Percentiles rank a stretch among this genome's conserved stretches.
phyloP scores from a whole-genome alignment of 768 basidiomycete genomes.

The Leucocoprinus sp. region DNA sequence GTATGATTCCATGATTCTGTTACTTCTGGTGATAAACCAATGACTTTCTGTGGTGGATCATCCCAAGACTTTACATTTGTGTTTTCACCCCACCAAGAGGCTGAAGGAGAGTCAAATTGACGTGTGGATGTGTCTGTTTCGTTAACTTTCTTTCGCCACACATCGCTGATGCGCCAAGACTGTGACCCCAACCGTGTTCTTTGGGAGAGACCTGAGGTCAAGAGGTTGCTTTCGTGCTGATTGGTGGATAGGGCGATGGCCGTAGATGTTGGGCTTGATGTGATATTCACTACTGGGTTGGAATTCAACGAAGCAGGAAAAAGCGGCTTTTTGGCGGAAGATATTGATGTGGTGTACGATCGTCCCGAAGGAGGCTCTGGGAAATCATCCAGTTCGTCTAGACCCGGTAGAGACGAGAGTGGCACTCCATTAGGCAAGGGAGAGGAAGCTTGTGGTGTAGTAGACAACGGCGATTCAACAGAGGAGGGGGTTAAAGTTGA shows the following conservation, averaged over 20 bases:
- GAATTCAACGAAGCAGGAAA: not conserved
- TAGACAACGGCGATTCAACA: not conserved
- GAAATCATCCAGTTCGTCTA: constrained; percentile 1
- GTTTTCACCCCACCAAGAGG: constrained; percentile 13
- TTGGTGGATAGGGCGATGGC: not conserved
- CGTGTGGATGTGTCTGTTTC: constrained; percentile 1
- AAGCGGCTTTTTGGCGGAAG: not conserved
- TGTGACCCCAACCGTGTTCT: constrained; percentile 2
- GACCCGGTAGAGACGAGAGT: constrained; percentile 2
- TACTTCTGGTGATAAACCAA: constrained; percentile 9
- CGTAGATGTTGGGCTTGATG: constrained; percentile 8
- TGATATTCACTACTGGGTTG: constrained; percentile 1
- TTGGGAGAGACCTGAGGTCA: not conserved
- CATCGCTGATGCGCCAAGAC: not conserved
- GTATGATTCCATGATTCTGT: constrained; percentile 11
- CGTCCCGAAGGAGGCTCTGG: not conserved
- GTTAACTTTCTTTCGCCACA: constrained; percentile 8
- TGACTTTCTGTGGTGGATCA: constrained; percentile 9
- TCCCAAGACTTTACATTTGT: constrained; percentile 10
- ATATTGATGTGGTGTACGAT: not conserved
- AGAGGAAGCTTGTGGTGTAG: constrained; percentile 13
- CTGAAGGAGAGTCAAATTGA: not conserved
- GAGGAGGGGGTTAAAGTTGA: not conserved
- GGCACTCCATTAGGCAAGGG: constrained; percentile 12
- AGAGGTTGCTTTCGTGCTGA: constrained; percentile 2